Evolutionary conservation across 495 filamentous ascomycete genomes (phyloP).

Genomic region (Penicillium diatomitis): DNA sequence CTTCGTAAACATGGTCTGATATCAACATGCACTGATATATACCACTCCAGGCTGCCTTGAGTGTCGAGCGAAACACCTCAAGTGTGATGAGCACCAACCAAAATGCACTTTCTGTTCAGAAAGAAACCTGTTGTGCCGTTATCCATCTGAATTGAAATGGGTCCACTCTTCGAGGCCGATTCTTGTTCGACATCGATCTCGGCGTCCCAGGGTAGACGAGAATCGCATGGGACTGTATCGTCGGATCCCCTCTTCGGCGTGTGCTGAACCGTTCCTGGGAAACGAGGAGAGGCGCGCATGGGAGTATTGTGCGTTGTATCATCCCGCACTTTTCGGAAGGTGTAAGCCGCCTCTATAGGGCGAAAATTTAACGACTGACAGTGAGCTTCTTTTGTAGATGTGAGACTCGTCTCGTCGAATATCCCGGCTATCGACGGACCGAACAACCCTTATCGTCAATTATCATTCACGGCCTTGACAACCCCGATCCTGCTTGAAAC

Average conservation of each 20-base stretch:
- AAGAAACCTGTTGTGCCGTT: conserved; percentile 10
- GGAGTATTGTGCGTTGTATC: conserved; percentile 18
- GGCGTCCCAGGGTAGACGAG: neutral
- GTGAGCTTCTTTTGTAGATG: conserved; percentile 3
- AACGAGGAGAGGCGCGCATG: conserved; percentile 16
- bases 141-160: conserved; percentile 18
- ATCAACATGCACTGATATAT: neutral
- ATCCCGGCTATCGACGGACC: conserved; percentile 21
- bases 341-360: too few species aligned
- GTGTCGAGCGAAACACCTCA: conserved; percentile 18
- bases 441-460: conserved; percentile 20
- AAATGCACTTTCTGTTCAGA: conserved; percentile 13
- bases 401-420: conserved; percentile 20
- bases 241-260: conserved; percentile 1
- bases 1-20: neutral
- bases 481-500: conserved; percentile 19
- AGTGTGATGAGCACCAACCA: conserved; percentile 19
- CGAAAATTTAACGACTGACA: too few species aligned
- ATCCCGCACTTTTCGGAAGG: too few species aligned
- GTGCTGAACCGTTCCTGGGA: conserved; percentile 6
- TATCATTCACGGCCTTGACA: conserved; percentile 18
- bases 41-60: conserved; percentile 13
- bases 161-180: conserved; percentile 8
- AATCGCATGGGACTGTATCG: neutral
- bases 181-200: conserved; percentile 12